A percentile compares a stretch with the other conserved stretches of the same genome.
Evolutionary conservation across 2,329 filamentous ascomycete genomes (phyloP).

Genomic region (Drechslera avenae): DNA sequence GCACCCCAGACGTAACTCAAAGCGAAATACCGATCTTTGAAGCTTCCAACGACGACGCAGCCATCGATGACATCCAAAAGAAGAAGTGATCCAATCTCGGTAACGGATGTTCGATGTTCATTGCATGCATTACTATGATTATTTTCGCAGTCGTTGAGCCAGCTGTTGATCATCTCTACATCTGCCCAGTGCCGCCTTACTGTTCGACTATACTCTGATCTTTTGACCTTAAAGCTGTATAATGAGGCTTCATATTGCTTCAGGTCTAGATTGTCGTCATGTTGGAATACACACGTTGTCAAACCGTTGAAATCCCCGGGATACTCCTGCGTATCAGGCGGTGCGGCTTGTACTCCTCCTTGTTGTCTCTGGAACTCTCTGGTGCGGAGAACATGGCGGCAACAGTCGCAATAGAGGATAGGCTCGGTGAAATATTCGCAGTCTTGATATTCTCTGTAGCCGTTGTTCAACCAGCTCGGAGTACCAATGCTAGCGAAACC

Average conservation of each 20-base stretch:
- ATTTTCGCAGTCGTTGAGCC: conserved; percentile 4
- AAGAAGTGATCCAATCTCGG: not conserved
- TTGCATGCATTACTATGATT: conserved; percentile 3
- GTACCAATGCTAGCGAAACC: conserved; percentile 5
- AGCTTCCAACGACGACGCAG: not conserved
- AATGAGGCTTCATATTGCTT: not conserved
- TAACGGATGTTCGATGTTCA: not conserved
- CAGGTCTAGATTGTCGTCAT: conserved; percentile 2
- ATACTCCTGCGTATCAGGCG: not conserved
- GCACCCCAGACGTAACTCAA: conserved; percentile 13
- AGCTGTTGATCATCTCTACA: not conserved
- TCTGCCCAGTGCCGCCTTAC: conserved; percentile 3
- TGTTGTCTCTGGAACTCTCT: not conserved
- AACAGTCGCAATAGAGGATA: conserved; percentile 5
- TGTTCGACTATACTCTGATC: not conserved
- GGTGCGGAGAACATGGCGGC: conserved; percentile 2
- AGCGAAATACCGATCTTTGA: conserved; percentile 5
- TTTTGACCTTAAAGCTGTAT: not conserved
- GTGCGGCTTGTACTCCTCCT: not conserved
- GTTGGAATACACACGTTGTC: not conserved
- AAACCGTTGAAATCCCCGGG: not conserved
- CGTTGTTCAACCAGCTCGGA: conserved; percentile 1
- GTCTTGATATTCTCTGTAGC: not conserved
- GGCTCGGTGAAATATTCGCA: conserved; percentile 2
- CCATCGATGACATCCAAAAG: conserved; percentile 6